These are phyloP conservation scores for Tuber indicum DNA, from an alignment of 495 filamentous ascomycete genomes.

Conservation along the genomic window DNA sequence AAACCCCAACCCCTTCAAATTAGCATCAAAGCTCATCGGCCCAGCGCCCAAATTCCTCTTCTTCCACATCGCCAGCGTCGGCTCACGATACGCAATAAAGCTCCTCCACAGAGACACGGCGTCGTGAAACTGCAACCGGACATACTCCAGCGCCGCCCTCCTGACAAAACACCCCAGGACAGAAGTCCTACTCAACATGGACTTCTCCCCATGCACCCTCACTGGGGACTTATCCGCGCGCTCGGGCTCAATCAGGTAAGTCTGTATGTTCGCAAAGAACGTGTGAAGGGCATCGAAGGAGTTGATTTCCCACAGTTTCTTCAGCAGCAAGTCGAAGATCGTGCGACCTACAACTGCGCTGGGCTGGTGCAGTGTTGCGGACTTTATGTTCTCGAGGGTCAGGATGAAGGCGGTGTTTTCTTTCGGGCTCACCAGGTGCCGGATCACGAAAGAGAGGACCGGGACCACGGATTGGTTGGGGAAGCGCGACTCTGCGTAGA, in stretches of 20 bases:
- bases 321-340: constrained; percentile 77
- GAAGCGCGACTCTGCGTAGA: constrained; percentile 69
- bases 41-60: constrained; percentile 58
- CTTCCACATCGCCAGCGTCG: constrained; percentile 64
- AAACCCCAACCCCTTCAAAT: constrained; percentile 35
- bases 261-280: constrained; percentile 57
- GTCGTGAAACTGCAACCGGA: constrained; percentile 70
- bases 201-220: constrained; percentile 30
- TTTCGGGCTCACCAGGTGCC: constrained; percentile 55
- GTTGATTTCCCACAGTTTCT: constrained; percentile 77
- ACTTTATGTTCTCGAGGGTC: constrained; percentile 49
- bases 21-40: constrained; percentile 59
- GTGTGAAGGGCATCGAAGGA: constrained; percentile 67
- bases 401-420: constrained; percentile 51
- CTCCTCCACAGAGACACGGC: constrained; percentile 67
- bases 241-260: constrained; percentile 48
- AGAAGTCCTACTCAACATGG: constrained; percentile 54
- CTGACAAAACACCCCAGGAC: constrained; percentile 81
- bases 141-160: constrained; percentile 69
- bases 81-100: constrained; percentile 70
- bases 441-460: constrained; percentile 78
- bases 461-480: constrained; percentile 70
- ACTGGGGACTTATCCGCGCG: constrained; percentile 27
- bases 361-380: constrained; percentile 31
- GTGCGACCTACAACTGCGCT: constrained; percentile 54